Conservation (phyloP, 208 protist species). For the Crithidia sp. region DNA sequence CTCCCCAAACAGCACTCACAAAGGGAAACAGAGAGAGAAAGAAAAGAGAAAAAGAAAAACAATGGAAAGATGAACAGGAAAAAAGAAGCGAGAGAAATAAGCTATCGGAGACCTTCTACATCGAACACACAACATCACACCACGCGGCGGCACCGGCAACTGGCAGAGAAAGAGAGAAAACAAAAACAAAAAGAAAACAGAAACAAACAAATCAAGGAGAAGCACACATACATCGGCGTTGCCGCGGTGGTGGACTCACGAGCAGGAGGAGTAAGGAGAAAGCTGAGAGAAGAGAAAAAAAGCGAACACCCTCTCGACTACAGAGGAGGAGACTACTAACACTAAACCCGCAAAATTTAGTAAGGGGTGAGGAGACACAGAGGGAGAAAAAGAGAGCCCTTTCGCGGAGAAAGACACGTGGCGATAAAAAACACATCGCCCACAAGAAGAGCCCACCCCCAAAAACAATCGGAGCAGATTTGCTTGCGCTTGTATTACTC, state of each 20-base stretch:
- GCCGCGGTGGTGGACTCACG: background rate
- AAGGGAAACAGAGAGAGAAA: slow-evolving; percentile 1
- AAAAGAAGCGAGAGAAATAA: background rate
- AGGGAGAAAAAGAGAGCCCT: slow-evolving; percentile 9
- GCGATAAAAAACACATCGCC: background rate
- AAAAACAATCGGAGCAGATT: no score
- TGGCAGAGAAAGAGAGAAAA: background rate
- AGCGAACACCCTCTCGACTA: background rate
- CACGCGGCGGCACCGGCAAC: no score
- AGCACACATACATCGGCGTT: slow-evolving; percentile 10
- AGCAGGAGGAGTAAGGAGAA: background rate
- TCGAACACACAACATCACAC: no score
- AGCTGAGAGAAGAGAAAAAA: slow-evolving; percentile 4
- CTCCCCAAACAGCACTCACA: no score
- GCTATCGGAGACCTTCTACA: no score
- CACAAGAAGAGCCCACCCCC: background rate
- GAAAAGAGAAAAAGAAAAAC: background rate
- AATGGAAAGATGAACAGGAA: slow-evolving; percentile 5
- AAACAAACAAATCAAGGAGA: slow-evolving; percentile 14
- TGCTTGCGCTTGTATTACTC: no score
- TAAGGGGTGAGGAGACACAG: background rate
- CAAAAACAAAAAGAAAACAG: slow-evolving; percentile 6
- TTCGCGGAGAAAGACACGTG: no score
- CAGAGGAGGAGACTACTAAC: background rate
- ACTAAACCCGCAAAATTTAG: no score